Base-by-base conservation (phyloP, 2,329 filamentous ascomycete genomes). In the Fusarium clavum region DNA sequence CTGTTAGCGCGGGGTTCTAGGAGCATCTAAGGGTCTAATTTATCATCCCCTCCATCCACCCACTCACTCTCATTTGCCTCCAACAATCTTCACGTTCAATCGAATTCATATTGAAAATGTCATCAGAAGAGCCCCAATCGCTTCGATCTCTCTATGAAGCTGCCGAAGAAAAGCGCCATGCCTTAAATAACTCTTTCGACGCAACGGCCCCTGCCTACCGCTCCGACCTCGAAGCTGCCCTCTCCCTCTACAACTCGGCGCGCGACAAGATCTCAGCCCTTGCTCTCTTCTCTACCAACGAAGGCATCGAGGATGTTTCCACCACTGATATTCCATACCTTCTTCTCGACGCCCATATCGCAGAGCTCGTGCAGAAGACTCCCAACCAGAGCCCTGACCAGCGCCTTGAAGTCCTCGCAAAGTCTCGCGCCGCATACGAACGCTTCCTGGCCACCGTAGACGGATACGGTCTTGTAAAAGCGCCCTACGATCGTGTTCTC, bases 261-360 rank as follows among this genome's bases (percentile, higher is more conserved):
- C 84, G 91, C 62, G 83, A 88, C 63, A 87, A 92, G 59, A 88
- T 93, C 69, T 84, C 88, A 70, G 86, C 89, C 64, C 84, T 96
- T 27, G 91, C 92, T 1, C 84, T 99, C 56, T 98, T 98, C 86
- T 97, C 94, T 73, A 86, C 90, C 38, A 99, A 99, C 80, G 96
- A 99, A 80, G 87, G 88, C 1, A 81, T 95, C 41, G 96, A 99
- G 67, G 96, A 99, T 81, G 83, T 98, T 32, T 85, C 92, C 16
- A 97, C 95, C 2, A 86, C 87, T n/a, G 91, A 97, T 76, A 82
- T 99, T 32, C 93, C 94, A 81, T 97, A 95, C 79, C 86, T 99
- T 66, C 86, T 94, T 24, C 87, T 94, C 67, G 87, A 92, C 79
- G 94, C 91, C 79, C 88, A 91, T 75, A 83, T 96, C 56, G 95